Base-by-base conservation (phyloP, 2,329 filamentous ascomycete genomes). In the Fusarium falciforme region DNA sequence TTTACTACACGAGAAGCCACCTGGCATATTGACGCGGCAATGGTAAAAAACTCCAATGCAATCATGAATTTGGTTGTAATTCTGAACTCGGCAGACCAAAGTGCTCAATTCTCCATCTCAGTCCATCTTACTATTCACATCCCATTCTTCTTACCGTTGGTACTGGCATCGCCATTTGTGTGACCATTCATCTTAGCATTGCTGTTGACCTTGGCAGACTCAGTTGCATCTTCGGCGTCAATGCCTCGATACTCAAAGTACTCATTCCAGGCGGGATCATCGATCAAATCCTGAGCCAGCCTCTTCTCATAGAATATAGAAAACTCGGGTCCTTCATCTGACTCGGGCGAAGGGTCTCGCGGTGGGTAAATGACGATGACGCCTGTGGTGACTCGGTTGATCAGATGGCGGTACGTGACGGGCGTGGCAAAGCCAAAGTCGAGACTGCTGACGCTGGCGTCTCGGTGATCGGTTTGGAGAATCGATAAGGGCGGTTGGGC, bases 401-500 rank as follows among this genome's bases (percentile, higher is more conserved):
- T 76, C 0, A 82, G 71, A 29, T 82, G 80, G 6, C 83, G 80
- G 29, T 82, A 83, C 0, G 78, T 76, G 2, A 67, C 42, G 1
- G 83, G 83, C 49, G 64, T 78, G 0, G 67, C 82, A 33, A 85
- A 84, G 6, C 83, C 83, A 75, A 84, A 85, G 61, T 84, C 76
- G 0, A 78, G 73, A 0, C 55, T 73, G 4, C 72, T 75, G 6
- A 82, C 72, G 6, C 78, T 76, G 0, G 78, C 77, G 27, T 81
- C 80, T 3, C 84, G 80, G 64, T 82, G 80, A 36, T 85, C 84
- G 0, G 83, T 84, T 42, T 79, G 68, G 2, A 83, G 67, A 6
- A 83, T 77, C 1, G 78, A 79, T 69, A 84, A 67, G 5, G 83
- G 82, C 10, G 84, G 83, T 14, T 81, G 76, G 0, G 80, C 76